These are phyloP conservation scores for Tulasnella sp. DNA, from an alignment of 768 basidiomycete genomes.

Conservation along the genomic window DNA sequence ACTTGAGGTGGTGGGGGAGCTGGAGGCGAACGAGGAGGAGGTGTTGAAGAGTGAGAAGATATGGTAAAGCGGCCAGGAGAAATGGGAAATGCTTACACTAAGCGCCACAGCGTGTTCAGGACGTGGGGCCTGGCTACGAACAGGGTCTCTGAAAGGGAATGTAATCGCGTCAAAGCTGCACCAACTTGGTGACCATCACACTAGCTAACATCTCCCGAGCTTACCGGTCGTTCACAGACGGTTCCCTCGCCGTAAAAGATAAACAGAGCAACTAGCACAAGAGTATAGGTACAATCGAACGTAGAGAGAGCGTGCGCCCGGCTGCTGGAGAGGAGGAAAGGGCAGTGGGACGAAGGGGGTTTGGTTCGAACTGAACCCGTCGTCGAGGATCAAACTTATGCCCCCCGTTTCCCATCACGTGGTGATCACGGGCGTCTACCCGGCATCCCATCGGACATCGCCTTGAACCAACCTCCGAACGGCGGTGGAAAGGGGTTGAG, in stretches of 20 bases:
- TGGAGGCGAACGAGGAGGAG: not conserved
- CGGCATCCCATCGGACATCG: slow-evolving; percentile 3
- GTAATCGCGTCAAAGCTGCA: not conserved
- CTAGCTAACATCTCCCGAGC: not conserved
- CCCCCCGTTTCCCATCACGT: not conserved
- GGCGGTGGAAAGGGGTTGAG: not conserved
- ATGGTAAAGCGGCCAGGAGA: not conserved
- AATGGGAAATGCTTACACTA: not conserved
- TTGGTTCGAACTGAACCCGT: not conserved
- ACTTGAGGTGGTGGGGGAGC: not conserved
- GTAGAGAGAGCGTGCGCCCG: not conserved
- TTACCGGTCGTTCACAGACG: not conserved
- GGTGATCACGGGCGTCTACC: slow-evolving; percentile 8
- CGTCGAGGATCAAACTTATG: slow-evolving; percentile 5
- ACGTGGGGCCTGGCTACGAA: not conserved
- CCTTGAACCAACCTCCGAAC: not conserved
- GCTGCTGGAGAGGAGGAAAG: not conserved
- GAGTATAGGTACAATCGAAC: not conserved
- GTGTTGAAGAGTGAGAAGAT: not conserved
- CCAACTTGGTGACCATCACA: not conserved
- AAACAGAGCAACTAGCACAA: not conserved
- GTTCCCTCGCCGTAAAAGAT: not conserved
- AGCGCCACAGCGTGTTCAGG: not conserved
- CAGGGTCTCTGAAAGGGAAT: slow-evolving; percentile 12
- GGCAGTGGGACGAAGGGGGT: not conserved